These are phyloP conservation scores for Herpotrichia juniperi DNA, from an alignment of 2,329 filamentous ascomycete species.

Conservation along the genomic window DNA sequence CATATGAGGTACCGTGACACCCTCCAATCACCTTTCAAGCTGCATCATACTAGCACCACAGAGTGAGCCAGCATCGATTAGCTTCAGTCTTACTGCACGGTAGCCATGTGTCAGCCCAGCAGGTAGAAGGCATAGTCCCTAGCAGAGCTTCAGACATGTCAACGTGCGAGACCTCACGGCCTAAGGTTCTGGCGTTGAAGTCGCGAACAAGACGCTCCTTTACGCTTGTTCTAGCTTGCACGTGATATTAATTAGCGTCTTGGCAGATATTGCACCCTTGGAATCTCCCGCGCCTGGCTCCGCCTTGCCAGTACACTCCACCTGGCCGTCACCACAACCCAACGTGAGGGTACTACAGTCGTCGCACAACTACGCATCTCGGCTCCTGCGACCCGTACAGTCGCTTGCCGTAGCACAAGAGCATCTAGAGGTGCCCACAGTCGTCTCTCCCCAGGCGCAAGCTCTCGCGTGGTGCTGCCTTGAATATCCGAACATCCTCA, in stretches of 20 bases:
- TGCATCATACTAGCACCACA: background rate
- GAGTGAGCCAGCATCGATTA: background rate
- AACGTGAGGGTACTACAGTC: constrained; percentile 34
- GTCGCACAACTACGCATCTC: constrained; percentile 39
- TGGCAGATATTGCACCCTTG: constrained; percentile 9
- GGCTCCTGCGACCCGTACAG: constrained; percentile 26
- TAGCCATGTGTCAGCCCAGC: background rate
- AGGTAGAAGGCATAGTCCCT: background rate
- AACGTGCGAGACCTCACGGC: background rate
- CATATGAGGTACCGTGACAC: background rate
- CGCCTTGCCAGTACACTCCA: constrained; percentile 32
- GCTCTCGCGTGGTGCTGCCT: constrained; percentile 36
- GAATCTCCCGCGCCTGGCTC: constrained; percentile 11
- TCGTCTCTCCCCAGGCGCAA: constrained; percentile 29
- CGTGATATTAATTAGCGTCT: background rate
- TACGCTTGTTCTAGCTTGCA: too few relatives aligned
- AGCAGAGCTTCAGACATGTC: background rate
- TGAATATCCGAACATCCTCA: constrained; percentile 19
- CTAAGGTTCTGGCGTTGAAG: background rate
- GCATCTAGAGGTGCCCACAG: constrained; percentile 30
- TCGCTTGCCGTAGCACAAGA: constrained; percentile 28
- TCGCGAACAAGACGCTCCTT: background rate
- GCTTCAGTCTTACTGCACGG: background rate
- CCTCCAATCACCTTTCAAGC: too few relatives aligned
- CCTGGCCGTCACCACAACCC: constrained; percentile 34